These are phyloP conservation scores for Sugiyamaella xylanicola DNA, from an alignment of 1,139 yeast species.

Conservation along the genomic window DNA sequence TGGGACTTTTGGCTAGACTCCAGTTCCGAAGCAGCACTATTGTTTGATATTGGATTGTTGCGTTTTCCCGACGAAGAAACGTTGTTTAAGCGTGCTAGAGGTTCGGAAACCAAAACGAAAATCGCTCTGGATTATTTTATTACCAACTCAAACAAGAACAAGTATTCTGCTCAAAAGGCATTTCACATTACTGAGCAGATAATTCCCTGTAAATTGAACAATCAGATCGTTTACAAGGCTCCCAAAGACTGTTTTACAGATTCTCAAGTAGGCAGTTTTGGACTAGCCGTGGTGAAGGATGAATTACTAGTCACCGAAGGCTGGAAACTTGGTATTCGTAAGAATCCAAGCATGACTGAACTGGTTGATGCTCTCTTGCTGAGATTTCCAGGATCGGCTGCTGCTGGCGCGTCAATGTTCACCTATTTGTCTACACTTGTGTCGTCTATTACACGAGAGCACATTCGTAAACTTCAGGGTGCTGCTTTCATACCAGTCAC, in stretches of 20 bases:
- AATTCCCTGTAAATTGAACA: slow-evolving; percentile 33
- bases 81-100: slow-evolving; percentile 32
- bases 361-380: slow-evolving; percentile 32
- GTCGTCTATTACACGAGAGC: slow-evolving; percentile 30
- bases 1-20: slow-evolving; percentile 40
- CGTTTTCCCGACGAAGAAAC: slow-evolving; percentile 35
- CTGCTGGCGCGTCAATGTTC: slow-evolving; percentile 37
- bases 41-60: slow-evolving; percentile 40
- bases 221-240: slow-evolving; percentile 23
- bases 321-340: slow-evolving; percentile 40
- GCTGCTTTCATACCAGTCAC: slow-evolving; percentile 38
- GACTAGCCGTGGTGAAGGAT: slow-evolving; percentile 38
- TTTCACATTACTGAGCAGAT: slow-evolving; percentile 25
- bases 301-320: slow-evolving; percentile 34
- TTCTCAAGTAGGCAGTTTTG: slow-evolving; percentile 36
- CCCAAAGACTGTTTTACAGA: slow-evolving; percentile 39
- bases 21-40: slow-evolving; percentile 39
- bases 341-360: slow-evolving; percentile 35
- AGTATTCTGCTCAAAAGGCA: slow-evolving; percentile 29
- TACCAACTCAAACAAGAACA: slow-evolving; percentile 33
- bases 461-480: slow-evolving; percentile 28
- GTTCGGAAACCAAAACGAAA: slow-evolving; percentile 25
- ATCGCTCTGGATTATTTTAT: slow-evolving; percentile 40
- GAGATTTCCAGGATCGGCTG: slow-evolving; percentile 34
- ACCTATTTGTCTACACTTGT: slow-evolving; percentile 37